Evolutionary conservation across 169 alveolate genomes (phyloP).

Genomic region (Perkinsus olseni): DNA sequence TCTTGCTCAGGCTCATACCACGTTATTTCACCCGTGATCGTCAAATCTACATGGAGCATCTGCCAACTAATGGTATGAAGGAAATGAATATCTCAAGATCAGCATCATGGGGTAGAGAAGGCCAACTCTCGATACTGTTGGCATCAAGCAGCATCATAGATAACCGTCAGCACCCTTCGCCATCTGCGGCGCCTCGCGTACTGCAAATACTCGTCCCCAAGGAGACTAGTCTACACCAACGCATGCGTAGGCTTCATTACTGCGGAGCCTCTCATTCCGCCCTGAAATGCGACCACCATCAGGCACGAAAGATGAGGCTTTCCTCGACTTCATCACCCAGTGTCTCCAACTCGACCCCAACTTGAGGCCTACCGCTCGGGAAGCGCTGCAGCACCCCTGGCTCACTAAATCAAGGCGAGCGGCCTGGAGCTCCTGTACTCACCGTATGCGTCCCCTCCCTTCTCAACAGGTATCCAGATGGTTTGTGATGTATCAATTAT

Average conservation of each 20-base stretch:
- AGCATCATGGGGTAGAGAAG: not conserved
- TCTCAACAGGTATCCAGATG: not conserved
- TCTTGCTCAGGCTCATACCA: not conserved
- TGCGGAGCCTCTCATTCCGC: not conserved
- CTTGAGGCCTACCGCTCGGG: conserved; percentile 71
- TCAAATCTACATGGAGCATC: conserved; percentile 52
- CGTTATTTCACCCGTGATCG: conserved; percentile 70
- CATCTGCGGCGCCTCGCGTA: not conserved
- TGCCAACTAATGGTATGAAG: not conserved
- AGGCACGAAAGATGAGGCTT: conserved; percentile 39
- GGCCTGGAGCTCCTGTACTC: not conserved
- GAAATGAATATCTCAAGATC: not conserved
- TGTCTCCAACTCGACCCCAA: conserved; percentile 53
- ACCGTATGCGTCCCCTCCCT: not conserved
- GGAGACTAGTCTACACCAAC: conserved; percentile 22
- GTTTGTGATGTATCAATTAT: not conserved
- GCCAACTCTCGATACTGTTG: not conserved
- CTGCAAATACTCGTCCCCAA: conserved; percentile 30
- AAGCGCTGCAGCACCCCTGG: conserved; percentile 79
- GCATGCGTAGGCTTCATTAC: conserved; percentile 16
- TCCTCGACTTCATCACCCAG: conserved; percentile 52
- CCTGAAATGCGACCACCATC: not conserved
- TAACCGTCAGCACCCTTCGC: not conserved
- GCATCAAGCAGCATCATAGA: not conserved
- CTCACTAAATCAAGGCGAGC: conserved; percentile 32